Percentiles rank a stretch among this genome's conserved stretches.
phyloP scores from a whole-genome alignment of 768 basidiomycete species.

The Coprinopsis strossmayeri region DNA sequence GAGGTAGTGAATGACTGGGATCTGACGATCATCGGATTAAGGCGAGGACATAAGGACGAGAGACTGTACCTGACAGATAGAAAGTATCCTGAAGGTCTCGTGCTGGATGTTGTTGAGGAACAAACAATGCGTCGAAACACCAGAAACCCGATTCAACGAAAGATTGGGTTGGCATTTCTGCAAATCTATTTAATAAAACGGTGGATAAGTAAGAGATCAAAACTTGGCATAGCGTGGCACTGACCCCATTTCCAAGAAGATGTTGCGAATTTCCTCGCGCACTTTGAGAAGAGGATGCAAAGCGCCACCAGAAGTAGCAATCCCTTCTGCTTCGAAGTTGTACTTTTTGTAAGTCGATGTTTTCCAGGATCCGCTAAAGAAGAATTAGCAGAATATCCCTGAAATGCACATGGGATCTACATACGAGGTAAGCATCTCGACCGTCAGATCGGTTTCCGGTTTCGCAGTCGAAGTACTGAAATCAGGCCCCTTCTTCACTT shows the following conservation, averaged over 20 bases:
- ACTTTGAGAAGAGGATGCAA: slow-evolving; percentile 97
- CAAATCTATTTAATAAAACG: too few species aligned
- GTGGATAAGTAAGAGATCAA: slow-evolving; percentile 5
- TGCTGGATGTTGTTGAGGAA: slow-evolving; percentile 98
- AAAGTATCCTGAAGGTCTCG: slow-evolving; percentile 98
- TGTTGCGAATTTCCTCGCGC: slow-evolving; percentile 93
- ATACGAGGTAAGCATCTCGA: slow-evolving; percentile 89
- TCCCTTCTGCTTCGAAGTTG: slow-evolving; percentile 96
- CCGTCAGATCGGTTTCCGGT: slow-evolving; percentile 93
- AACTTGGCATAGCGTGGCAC: slow-evolving; percentile 16
- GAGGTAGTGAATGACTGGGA: slow-evolving; percentile 68
- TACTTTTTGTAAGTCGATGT: slow-evolving; percentile 93
- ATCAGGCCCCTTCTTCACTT: slow-evolving; percentile 73
- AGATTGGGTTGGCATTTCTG: slow-evolving; percentile 95
- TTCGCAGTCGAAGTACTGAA: slow-evolving; percentile 92
- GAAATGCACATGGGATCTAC: too few species aligned
- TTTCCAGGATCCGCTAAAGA: slow-evolving; percentile 85
- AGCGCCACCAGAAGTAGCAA: slow-evolving; percentile 84
- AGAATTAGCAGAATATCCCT: too few species aligned
- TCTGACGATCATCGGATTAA: slow-evolving; percentile 36
- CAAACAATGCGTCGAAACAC: slow-evolving; percentile 98
- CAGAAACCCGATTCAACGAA: slow-evolving; percentile 99
- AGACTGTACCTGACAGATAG: slow-evolving; percentile 78
- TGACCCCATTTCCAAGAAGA: slow-evolving; percentile 99
- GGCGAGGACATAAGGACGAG: slow-evolving; percentile 1